These are phyloP conservation scores for Neofusicoccum umdonicola DNA, from an alignment of 2,329 filamentous ascomycete species.

Conservation along the genomic window DNA sequence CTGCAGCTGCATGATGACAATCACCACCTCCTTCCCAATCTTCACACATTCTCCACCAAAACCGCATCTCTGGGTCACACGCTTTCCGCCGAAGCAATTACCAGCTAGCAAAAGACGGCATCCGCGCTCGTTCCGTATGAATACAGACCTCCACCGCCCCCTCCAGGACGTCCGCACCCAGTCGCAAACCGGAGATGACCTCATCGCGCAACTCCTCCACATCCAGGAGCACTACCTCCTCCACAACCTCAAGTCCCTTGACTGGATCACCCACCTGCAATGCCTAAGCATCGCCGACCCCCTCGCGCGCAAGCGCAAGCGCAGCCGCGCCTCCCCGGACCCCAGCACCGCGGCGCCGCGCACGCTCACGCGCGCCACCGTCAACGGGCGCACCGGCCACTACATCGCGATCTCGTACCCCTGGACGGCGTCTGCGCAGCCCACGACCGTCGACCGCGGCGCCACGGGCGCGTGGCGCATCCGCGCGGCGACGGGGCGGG, in stretches of 20 bases:
- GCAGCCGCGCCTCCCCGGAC: neutral
- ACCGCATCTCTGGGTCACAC: too few relatives aligned
- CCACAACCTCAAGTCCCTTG: constrained; percentile 10
- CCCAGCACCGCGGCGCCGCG: neutral
- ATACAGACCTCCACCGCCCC: neutral
- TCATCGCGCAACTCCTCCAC: constrained; percentile 48
- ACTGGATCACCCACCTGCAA: constrained; percentile 5
- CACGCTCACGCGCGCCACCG: constrained; percentile 21
- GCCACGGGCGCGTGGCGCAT: constrained; percentile 3
- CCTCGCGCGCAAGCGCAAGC: constrained; percentile 1
- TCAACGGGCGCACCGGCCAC: constrained; percentile 20
- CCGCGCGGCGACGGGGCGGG: neutral
- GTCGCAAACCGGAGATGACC: constrained; percentile 32
- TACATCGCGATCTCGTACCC: constrained; percentile 17
- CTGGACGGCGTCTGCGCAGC: neutral
- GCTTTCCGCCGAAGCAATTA: too few relatives aligned
- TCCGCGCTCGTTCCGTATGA: neutral
- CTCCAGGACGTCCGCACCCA: constrained; percentile 20
- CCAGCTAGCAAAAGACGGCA: too few relatives aligned
- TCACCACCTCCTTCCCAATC: too few relatives aligned
- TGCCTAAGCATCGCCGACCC: neutral
- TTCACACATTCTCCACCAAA: too few relatives aligned
- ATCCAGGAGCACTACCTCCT: constrained; percentile 38
- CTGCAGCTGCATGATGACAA: too few relatives aligned
- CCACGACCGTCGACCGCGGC: neutral